A percentile compares a stretch with the other conserved stretches of the same genome.
Conservation (phyloP, 352 stramenopile species). For the Phytophthora cactorum region DNA sequence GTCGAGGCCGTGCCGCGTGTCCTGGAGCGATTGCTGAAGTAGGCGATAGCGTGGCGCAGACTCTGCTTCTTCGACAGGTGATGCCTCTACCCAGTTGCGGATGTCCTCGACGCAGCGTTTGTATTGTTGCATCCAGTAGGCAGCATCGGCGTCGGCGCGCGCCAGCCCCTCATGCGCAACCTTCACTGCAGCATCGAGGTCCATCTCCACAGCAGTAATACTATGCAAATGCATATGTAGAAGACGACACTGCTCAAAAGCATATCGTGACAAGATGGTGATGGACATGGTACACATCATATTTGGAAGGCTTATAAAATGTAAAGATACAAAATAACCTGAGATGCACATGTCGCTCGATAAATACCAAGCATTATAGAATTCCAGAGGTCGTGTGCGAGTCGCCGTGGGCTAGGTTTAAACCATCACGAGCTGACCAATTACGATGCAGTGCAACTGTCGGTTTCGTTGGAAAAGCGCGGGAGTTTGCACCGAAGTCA, state of each 20-base stretch:
- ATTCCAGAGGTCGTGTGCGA: neutral
- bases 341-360: too few relatives aligned
- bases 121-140: slow-evolving; percentile 34
- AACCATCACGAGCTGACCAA: slow-evolving; percentile 9
- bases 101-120: slow-evolving; percentile 8
- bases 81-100: slow-evolving; percentile 4
- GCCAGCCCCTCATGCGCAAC: slow-evolving; percentile 7
- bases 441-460: slow-evolving; percentile 1
- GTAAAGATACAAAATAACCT: too few relatives aligned
- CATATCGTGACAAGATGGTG: neutral
- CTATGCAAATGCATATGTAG: neutral
- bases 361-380: neutral
- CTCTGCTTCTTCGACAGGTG: slow-evolving; percentile 2
- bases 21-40: slow-evolving; percentile 25
- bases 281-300: neutral
- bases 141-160: slow-evolving; percentile 8
- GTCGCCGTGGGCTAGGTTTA: slow-evolving; percentile 8
- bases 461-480: slow-evolving; percentile 27
- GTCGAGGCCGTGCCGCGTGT: slow-evolving; percentile 31
- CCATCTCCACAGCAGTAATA: neutral
- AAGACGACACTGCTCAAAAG: neutral
- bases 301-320: neutral
- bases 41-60: slow-evolving; percentile 12
- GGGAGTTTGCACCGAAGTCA: slow-evolving; percentile 20
- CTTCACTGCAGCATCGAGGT: neutral